Conservation (phyloP, 768 basidiomycete genomes). For the Panellus pusillus region DNA sequence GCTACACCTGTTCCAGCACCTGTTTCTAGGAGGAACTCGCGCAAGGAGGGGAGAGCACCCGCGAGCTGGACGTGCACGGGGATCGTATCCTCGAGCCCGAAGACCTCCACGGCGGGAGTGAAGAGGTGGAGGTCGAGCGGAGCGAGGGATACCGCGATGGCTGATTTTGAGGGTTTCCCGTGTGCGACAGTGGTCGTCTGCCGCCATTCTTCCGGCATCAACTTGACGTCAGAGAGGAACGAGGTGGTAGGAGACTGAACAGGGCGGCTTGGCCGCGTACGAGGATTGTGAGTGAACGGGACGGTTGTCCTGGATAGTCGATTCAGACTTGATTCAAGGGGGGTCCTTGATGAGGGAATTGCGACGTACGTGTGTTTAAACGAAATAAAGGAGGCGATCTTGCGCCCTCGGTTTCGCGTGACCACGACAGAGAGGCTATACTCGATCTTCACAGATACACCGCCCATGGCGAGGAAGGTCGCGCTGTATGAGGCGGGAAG, state of each 20-base stretch:
- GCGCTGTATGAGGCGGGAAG: too few species aligned
- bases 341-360: too few species aligned
- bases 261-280: background rate
- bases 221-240: background rate
- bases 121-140: background rate
- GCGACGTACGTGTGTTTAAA: too few species aligned
- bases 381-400: too few species aligned
- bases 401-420: too few species aligned
- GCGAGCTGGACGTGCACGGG: background rate
- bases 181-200: background rate
- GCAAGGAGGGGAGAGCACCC: background rate
- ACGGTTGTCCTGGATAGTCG: background rate
- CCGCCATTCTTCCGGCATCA: background rate
- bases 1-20: background rate
- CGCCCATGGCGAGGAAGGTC: too few species aligned
- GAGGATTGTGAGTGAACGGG: background rate
- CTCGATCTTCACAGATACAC: too few species aligned
- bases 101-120: background rate
- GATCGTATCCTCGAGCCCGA: background rate
- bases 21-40: background rate
- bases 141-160: background rate
- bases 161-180: background rate
- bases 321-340: too few species aligned
- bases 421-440: too few species aligned
- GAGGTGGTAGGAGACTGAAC: background rate